Evolutionary conservation across 768 basidiomycete genomes (phyloP).

Genomic region (Tricholoma hemisulphureum): DNA sequence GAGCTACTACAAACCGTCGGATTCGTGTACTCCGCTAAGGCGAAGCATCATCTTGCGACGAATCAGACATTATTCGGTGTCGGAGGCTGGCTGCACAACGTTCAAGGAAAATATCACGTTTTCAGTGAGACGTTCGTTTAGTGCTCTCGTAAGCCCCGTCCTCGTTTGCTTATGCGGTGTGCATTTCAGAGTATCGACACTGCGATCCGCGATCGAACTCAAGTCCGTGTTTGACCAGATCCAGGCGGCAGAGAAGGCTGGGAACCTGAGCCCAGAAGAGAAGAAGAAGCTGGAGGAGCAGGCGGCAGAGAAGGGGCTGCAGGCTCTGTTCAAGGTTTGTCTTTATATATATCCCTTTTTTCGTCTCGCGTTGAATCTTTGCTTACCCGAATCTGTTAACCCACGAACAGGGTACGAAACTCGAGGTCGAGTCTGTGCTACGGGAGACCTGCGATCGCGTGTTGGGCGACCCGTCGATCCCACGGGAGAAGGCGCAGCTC

Average conservation of each 20-base stretch:
- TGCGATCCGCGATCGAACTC: constrained; percentile 84
- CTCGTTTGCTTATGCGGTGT: constrained; percentile 1
- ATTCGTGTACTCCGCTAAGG: constrained; percentile 79
- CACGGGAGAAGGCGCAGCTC: constrained; percentile 60
- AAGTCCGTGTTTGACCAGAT: constrained; percentile 91
- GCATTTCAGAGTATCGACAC: constrained; percentile 66
- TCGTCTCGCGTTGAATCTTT: not conserved
- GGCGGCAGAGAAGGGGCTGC: constrained; percentile 89
- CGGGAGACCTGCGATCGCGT: constrained; percentile 87
- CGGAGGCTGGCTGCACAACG: constrained; percentile 91
- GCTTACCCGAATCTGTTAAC: not conserved
- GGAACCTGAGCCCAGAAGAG: constrained; percentile 75
- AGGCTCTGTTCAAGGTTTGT: constrained; percentile 83
- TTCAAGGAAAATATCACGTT: constrained; percentile 89
- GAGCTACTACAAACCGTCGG: constrained; percentile 86
- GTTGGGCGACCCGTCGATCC: constrained; percentile 54
- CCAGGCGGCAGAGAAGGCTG: constrained; percentile 84
- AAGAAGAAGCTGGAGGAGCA: constrained; percentile 84
- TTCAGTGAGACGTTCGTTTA: constrained; percentile 86
- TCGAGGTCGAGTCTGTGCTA: constrained; percentile 86
- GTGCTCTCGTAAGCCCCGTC: not conserved
- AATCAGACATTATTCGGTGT: constrained; percentile 74
- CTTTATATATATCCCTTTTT: constrained; percentile 1
- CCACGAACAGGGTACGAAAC: constrained; percentile 70
- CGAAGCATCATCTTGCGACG: constrained; percentile 80